Evolutionary conservation across 305 asterid genomes (phyloP).

Genomic region (Galium porrigens): DNA sequence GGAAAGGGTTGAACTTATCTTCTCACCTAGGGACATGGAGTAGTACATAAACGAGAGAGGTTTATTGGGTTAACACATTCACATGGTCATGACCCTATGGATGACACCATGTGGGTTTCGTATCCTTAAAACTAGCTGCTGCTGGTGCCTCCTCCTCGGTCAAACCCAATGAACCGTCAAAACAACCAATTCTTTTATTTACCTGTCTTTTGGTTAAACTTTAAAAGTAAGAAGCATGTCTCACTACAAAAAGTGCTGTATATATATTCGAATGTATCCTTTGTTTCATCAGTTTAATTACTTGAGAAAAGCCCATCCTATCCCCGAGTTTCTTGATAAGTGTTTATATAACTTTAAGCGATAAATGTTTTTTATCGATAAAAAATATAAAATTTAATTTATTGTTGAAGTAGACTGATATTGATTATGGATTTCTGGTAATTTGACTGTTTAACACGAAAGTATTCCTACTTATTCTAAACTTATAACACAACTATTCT

Average conservation of each 20-base stretch:
- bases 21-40: background rate
- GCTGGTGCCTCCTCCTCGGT: conserved; percentile 11
- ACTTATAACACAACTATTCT: too few relatives aligned
- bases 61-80: background rate
- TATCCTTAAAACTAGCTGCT: conserved; percentile 30
- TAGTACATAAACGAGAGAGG: background rate
- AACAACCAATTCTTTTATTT: background rate
- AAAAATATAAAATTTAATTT: too few relatives aligned
- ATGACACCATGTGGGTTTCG: conserved; percentile 31
- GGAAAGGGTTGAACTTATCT: conserved; percentile 1
- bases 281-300: too few relatives aligned
- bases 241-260: background rate
- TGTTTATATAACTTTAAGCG: too few relatives aligned
- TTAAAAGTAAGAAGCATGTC: background rate
- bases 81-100: background rate
- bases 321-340: too few relatives aligned
- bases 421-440: too few relatives aligned
- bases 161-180: conserved; percentile 1
- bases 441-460: too few relatives aligned
- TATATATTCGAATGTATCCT: too few relatives aligned
- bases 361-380: too few relatives aligned
- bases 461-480: too few relatives aligned
- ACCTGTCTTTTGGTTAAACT: background rate
- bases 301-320: too few relatives aligned
- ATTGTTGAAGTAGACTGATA: too few relatives aligned